Evolutionary conservation across 176 grass and related monocot species (phyloP).

Genomic region (Typha latifolia): DNA sequence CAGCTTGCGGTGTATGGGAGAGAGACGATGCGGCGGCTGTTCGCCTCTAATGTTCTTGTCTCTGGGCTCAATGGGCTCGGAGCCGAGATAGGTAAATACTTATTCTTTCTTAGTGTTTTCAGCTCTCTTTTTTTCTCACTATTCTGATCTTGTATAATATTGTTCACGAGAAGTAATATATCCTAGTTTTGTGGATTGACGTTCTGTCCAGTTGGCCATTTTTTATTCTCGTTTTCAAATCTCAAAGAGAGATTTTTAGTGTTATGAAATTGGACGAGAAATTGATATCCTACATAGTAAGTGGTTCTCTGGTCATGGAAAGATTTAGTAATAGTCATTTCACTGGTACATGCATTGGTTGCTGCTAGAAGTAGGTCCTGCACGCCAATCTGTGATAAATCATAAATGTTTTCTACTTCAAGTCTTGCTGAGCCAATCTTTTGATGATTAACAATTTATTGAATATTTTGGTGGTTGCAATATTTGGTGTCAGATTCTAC

Average conservation of each 20-base stretch:
- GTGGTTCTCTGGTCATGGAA: too few relatives aligned
- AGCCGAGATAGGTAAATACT: constrained; percentile 60
- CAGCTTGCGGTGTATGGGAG: constrained; percentile 78
- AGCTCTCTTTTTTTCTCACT: background rate
- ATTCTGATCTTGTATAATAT: background rate
- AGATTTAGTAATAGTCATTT: background rate
- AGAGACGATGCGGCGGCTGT: constrained; percentile 73
- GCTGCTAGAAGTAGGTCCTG: background rate
- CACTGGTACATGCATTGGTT: background rate
- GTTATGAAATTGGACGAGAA: background rate
- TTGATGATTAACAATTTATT: background rate
- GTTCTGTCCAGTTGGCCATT: too few relatives aligned
- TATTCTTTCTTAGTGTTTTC: constrained; percentile 12
- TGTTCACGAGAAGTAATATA: too few relatives aligned
- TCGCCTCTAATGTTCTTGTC: constrained; percentile 55
- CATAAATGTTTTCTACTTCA: background rate
- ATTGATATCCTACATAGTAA: background rate
- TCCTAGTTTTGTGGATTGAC: too few relatives aligned
- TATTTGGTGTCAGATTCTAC: background rate
- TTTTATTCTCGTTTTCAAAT: background rate
- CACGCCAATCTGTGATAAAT: background rate
- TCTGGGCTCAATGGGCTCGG: constrained; percentile 71
- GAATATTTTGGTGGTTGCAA: background rate
- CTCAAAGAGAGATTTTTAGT: background rate
- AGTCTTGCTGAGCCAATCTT: background rate